Percentiles rank a stretch among this genome's conserved stretches.
phyloP scores from a whole-genome alignment of 768 basidiomycete species.

The Leccinellum luteum region DNA sequence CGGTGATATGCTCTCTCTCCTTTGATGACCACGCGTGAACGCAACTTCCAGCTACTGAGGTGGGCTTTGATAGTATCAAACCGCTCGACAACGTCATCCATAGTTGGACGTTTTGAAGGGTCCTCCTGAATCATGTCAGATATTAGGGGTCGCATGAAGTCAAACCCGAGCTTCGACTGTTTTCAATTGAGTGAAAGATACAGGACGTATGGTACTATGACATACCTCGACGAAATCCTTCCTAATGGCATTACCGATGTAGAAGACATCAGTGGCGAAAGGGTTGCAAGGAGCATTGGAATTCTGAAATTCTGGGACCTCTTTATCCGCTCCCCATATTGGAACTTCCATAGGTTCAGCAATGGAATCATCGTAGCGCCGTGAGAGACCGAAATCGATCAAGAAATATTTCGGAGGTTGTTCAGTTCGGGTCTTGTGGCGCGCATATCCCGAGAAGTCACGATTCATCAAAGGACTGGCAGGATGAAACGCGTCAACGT shows the following conservation, averaged over 20 bases:
- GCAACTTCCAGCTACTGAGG: constrained; percentile 25
- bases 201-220: background rate
- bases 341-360: background rate
- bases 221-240: background rate
- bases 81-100: constrained; percentile 28
- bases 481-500: background rate
- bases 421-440: background rate
- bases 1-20: background rate
- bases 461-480: background rate
- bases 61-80: background rate
- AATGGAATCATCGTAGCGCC: background rate
- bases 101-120: constrained; percentile 35
- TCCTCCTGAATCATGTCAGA: constrained; percentile 38
- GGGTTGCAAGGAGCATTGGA: background rate
- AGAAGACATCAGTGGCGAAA: background rate
- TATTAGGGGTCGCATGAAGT: constrained; percentile 35
- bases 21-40: constrained; percentile 22
- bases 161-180: constrained; percentile 12
- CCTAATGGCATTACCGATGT: background rate
- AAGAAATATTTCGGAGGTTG: background rate
- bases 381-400: background rate
- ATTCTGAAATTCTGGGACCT: background rate
- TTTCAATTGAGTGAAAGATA: background rate
- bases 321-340: background rate
- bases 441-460: background rate